phyloP scores from a whole-genome alignment of 345 rosid genomes.

The Litchi chinensis region DNA sequence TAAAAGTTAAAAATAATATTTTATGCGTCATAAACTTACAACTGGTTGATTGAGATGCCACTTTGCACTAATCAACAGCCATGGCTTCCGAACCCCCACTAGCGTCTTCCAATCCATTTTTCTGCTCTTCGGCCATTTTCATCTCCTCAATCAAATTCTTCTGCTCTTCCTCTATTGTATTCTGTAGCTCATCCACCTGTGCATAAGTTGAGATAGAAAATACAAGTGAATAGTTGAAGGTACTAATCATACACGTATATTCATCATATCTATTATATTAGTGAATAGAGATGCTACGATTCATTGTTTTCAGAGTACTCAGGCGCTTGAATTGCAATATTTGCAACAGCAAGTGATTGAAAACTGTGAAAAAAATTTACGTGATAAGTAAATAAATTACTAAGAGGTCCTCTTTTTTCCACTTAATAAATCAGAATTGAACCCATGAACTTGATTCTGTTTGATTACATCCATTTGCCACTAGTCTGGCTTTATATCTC shows the following conservation, averaged over 20 bases:
- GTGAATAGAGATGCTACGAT: neutral
- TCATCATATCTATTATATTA: neutral
- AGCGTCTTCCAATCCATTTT: constrained; percentile 59
- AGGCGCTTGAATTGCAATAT: neutral
- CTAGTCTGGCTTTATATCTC: too few species aligned
- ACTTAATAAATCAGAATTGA: too few species aligned
- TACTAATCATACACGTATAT: neutral
- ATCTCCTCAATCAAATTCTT: constrained; percentile 85
- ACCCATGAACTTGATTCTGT: too few species aligned
- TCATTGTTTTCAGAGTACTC: neutral
- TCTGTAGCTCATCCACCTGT: constrained; percentile 96
- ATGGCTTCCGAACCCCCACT: constrained; percentile 58
- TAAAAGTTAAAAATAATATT: neutral
- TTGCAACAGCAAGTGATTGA: neutral
- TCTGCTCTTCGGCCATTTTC: constrained; percentile 80
- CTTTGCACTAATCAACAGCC: constrained; percentile 50
- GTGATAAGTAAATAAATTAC: neutral
- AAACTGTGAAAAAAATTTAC: neutral
- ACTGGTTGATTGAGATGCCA: constrained; percentile 7
- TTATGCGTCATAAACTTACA: constrained; percentile 6
- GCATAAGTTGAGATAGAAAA: neutral
- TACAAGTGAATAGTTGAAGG: neutral
- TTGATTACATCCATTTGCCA: too few species aligned
- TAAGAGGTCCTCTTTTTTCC: neutral
- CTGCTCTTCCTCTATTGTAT: constrained; percentile 87